These are phyloP conservation scores for Xerocomus potaroensis DNA, from an alignment of 768 basidiomycete species.

Conservation along the genomic window DNA sequence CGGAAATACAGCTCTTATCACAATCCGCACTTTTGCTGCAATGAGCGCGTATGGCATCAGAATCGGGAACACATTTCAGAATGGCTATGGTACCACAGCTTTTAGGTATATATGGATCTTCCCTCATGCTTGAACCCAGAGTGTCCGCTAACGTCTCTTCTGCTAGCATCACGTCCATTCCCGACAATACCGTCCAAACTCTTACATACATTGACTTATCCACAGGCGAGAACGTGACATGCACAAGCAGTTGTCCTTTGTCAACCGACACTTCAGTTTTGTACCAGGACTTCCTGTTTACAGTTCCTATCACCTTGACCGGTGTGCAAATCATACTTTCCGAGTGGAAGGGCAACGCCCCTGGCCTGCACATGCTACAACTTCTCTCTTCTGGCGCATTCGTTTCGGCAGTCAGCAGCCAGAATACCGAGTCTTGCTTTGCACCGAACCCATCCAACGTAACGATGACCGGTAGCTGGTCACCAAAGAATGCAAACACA, in stretches of 20 bases:
- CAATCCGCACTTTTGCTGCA: constrained; percentile 68
- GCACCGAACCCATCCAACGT: constrained; percentile 71
- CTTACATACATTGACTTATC: constrained; percentile 75
- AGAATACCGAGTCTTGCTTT: constrained; percentile 71
- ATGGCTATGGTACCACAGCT: constrained; percentile 75
- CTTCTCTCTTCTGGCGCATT: constrained; percentile 90
- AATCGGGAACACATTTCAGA: constrained; percentile 86
- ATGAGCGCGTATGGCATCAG: constrained; percentile 77
- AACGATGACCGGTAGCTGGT: constrained; percentile 69
- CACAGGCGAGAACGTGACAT: constrained; percentile 72
- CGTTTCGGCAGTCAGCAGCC: constrained; percentile 60
- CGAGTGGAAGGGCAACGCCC: constrained; percentile 65
- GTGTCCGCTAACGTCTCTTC: constrained; percentile 7
- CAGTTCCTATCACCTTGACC: constrained; percentile 59
- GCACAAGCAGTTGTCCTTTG: constrained; percentile 75
- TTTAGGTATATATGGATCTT: constrained; percentile 58
- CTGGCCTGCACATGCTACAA: constrained; percentile 89
- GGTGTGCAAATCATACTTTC: constrained; percentile 85
- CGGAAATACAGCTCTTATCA: constrained; percentile 67
- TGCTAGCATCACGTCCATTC: constrained; percentile 76
- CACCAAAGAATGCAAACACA: constrained; percentile 56
- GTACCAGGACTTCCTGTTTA: constrained; percentile 94
- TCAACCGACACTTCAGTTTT: constrained; percentile 68
- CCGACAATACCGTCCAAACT: constrained; percentile 77
- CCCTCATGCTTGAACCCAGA: neutral